These are phyloP conservation scores for Gilbertella persicaria DNA, from an alignment of 371 early-diverging fungal species.

Conservation along the genomic window DNA sequence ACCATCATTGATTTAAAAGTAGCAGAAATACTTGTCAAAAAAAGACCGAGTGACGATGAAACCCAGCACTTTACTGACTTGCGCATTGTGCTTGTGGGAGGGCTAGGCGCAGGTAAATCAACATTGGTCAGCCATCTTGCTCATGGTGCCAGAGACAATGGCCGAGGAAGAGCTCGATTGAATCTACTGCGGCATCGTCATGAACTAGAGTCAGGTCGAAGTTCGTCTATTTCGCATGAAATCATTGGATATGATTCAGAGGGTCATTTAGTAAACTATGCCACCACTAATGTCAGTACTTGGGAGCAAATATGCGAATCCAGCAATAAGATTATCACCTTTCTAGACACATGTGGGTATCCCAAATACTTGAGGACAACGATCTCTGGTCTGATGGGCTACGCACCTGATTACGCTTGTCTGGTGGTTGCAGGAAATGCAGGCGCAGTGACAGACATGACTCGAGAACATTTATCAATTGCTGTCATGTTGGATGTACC, in stretches of 20 bases:
- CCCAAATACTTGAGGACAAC: slow-evolving; percentile 91
- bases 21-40: slow-evolving; percentile 66
- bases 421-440: slow-evolving; percentile 87
- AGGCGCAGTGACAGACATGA: slow-evolving; percentile 75
- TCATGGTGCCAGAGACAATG: slow-evolving; percentile 85
- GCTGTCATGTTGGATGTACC: slow-evolving; percentile 83
- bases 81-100: slow-evolving; percentile 82
- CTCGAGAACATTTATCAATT: slow-evolving; percentile 85
- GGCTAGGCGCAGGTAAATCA: slow-evolving; percentile 84
- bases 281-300: slow-evolving; percentile 62
- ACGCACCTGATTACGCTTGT: slow-evolving; percentile 88
- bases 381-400: slow-evolving; percentile 86
- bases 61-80: slow-evolving; percentile 66
- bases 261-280: slow-evolving; percentile 60
- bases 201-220: slow-evolving; percentile 88
- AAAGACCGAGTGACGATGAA: slow-evolving; percentile 48
- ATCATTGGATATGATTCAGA: slow-evolving; percentile 80
- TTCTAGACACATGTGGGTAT: slow-evolving; percentile 91
- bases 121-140: slow-evolving; percentile 83
- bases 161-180: slow-evolving; percentile 83
- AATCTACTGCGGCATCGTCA: slow-evolving; percentile 88
- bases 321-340: slow-evolving; percentile 82
- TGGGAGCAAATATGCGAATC: slow-evolving; percentile 83
- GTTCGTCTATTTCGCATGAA: slow-evolving; percentile 86
- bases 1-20: slow-evolving; percentile 36